These are phyloP conservation scores for Boletus vinaceobasis DNA, from an alignment of 768 basidiomycete genomes.

Conservation along the genomic window DNA sequence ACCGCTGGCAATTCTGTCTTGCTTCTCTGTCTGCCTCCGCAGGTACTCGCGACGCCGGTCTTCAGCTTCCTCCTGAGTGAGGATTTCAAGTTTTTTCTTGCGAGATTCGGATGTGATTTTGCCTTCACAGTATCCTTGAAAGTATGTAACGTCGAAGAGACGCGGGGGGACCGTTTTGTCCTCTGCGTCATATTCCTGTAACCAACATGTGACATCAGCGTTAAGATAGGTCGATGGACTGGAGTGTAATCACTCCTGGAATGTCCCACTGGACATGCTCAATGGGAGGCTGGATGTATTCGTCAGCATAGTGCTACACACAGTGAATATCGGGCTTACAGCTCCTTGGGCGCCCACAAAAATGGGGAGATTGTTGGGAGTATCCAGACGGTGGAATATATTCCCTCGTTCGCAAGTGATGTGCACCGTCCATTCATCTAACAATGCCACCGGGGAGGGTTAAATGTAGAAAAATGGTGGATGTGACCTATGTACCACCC, in stretches of 20 bases:
- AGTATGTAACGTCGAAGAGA: constrained; percentile 21
- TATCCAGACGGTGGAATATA: constrained; percentile 6
- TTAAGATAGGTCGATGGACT: neutral
- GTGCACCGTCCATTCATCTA: constrained; percentile 28
- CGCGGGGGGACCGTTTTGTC: constrained; percentile 20
- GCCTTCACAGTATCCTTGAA: constrained; percentile 24
- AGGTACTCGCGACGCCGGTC: constrained; percentile 2
- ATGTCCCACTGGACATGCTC: constrained; percentile 15
- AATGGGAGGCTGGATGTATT: constrained; percentile 14
- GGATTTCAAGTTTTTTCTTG: constrained; percentile 21
- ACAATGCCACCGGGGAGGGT: neutral
- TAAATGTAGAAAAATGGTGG: neutral
- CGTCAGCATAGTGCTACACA: neutral
- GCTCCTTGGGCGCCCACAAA: constrained; percentile 23
- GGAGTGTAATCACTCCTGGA: neutral
- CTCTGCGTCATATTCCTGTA: constrained; percentile 22
- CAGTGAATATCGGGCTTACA: neutral
- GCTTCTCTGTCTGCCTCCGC: constrained; percentile 4
- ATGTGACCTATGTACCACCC: constrained; percentile 5
- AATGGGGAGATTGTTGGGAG: constrained; percentile 19
- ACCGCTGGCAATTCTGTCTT: constrained; percentile 6
- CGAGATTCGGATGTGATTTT: constrained; percentile 20
- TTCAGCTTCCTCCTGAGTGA: constrained; percentile 18
- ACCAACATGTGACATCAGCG: neutral
- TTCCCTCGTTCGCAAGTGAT: constrained; percentile 20